A percentile compares a stretch with the other conserved stretches of the same genome.
phyloP scores from a whole-genome alignment of 768 basidiomycete species.

The Dentipellis fragilis region DNA sequence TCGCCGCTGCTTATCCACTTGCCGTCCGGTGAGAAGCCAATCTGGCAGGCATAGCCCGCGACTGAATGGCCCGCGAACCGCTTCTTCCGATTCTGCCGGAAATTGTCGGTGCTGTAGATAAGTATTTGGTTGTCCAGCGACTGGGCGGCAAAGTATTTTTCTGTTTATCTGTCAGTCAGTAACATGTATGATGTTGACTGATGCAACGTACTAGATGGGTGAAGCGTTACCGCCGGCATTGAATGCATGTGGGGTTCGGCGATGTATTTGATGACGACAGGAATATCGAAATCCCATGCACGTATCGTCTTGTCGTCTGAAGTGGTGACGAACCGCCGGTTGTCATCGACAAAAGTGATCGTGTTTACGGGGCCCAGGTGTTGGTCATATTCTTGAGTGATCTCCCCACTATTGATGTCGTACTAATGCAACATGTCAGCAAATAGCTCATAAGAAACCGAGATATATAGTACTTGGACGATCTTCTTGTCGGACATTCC shows the following conservation, averaged over 20 bases:
- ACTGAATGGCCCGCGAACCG: slow-evolving; percentile 95
- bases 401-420: slow-evolving; percentile 90
- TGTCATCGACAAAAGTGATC: slow-evolving; percentile 98
- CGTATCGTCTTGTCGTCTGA: slow-evolving; percentile 99
- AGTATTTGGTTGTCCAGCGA: slow-evolving; percentile 98
- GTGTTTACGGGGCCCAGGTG: slow-evolving; percentile 97
- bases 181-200: no score
- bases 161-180: slow-evolving; percentile 24
- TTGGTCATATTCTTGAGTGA: slow-evolving; percentile 97
- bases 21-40: slow-evolving; percentile 96
- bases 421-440: slow-evolving; percentile 42
- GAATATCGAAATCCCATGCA: slow-evolving; percentile 99
- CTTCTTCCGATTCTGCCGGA: slow-evolving; percentile 98
- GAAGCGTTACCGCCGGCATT: slow-evolving; percentile 95
- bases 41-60: slow-evolving; percentile 94
- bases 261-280: slow-evolving; percentile 98
- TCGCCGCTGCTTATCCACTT: slow-evolving; percentile 98
- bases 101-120: slow-evolving; percentile 94
- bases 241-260: slow-evolving; percentile 99
- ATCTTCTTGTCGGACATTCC: slow-evolving; percentile 99
- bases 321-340: slow-evolving; percentile 93
- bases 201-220: slow-evolving; percentile 75
- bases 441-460: neutral
- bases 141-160: slow-evolving; percentile 96
- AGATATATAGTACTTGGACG: slow-evolving; percentile 59